Conservation (phyloP, 139 green algal genomes). For the Deuterostichococcus epilithicus region DNA sequence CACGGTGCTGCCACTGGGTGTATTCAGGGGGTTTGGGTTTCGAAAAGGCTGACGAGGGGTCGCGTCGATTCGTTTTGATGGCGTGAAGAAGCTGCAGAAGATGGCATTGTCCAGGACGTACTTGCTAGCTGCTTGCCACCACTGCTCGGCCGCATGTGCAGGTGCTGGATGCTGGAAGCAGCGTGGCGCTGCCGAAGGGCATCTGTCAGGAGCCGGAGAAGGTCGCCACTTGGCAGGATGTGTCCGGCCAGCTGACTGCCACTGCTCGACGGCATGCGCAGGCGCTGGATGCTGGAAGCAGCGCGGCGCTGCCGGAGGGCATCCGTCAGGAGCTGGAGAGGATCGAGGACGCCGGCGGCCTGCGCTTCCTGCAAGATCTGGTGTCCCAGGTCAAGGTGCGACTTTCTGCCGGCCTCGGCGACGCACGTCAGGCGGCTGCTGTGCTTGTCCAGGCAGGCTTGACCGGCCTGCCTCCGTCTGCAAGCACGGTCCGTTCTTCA, state of each 20-base stretch:
- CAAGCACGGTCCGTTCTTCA: too few relatives aligned
- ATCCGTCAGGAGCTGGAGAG: constrained; percentile 75
- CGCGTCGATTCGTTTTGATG: too few relatives aligned
- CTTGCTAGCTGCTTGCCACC: not conserved
- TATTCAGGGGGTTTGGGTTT: too few relatives aligned
- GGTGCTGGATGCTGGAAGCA: constrained; percentile 48
- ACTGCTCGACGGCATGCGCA: constrained; percentile 6
- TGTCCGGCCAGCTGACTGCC: not conserved
- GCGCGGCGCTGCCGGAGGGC: constrained; percentile 58
- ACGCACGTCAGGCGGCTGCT: too few relatives aligned
- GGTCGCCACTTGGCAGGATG: constrained; percentile 26
- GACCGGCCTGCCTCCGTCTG: too few relatives aligned
- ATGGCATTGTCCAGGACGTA: too few relatives aligned
- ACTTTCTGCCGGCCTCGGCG: too few relatives aligned
- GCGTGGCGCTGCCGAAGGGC: constrained; percentile 56
- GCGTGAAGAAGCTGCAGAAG: too few relatives aligned
- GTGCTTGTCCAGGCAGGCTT: too few relatives aligned
- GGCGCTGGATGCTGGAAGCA: constrained; percentile 47
- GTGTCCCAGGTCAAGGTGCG: constrained; percentile 33
- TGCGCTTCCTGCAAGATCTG: constrained; percentile 61
- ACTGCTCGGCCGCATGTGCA: constrained; percentile 2
- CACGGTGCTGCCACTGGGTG: too few relatives aligned
- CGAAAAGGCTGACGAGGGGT: too few relatives aligned
- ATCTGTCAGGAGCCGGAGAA: constrained; percentile 74
- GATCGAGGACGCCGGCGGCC: constrained; percentile 65